Evolutionary conservation across 345 rosid species (phyloP), one percentile per base, ranked within the genome.

Genomic region (Psidium friedrichsthalianum): DNA sequence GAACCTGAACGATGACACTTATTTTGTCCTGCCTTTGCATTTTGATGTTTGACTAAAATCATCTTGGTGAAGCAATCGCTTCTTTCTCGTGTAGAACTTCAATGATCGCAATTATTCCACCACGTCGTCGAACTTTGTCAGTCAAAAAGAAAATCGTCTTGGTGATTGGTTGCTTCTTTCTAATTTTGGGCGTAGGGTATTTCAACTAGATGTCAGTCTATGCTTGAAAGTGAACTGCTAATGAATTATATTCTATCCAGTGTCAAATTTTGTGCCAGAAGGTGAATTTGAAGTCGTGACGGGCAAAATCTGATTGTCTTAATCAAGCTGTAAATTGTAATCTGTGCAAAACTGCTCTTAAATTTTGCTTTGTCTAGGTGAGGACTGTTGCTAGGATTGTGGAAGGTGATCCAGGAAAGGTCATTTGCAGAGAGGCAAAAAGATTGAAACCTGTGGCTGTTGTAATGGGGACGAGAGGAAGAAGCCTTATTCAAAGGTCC

Each of bases 381-480:
- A 92, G 85, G 83, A 88, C 90, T 51, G 91, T 84, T 25, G 98
- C 98, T 88, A 90, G 96, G 42, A 85, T 96, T 54, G 95, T 96
- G 52, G 94, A 95, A 91, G 99, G 98, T 1, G 96, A 96, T 58
- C 90, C 98, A 1, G 97, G 94, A 53, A 94, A 92, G 83, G 93
- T 91, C 11, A 96, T 96, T 56, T 95, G 98, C 90, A 90, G 87
- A 90, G 98, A 96, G 91, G 98, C 99, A 82, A 95, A 92, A 84
- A 93, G 89, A 87, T 12, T 96, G 84, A 94, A 86, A 90, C 99
- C 99, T 54, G 99, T 94, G 11, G 99, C 98, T 83, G 99, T 96
- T 20, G 93, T 96, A 13, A 88, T 96, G 95, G 96, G 98, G 36
- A 96, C 96, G 58, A 92, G 98, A 90, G 99, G 99, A 86, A 92